phyloP scores from a whole-genome alignment of 768 basidiomycete genomes.

The Auriscalpium orientale region DNA sequence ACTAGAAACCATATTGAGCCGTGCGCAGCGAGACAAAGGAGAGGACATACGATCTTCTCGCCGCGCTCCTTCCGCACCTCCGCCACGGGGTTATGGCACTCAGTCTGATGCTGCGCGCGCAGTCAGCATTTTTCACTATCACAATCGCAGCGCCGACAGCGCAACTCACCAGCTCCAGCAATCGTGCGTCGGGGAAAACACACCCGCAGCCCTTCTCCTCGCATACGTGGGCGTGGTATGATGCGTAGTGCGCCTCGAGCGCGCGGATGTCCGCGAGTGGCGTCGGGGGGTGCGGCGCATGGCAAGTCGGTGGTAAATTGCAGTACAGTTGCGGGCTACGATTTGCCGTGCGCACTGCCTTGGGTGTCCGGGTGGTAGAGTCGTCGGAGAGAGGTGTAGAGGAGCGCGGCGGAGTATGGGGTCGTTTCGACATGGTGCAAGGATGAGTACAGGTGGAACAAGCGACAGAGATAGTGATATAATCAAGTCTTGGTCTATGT shows the following conservation, averaged over 20 bases:
- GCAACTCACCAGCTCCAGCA: slow-evolving; percentile 62
- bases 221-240: slow-evolving; percentile 79
- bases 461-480: too few relatives aligned
- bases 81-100: slow-evolving; percentile 85
- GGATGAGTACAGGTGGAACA: background rate
- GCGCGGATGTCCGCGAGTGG: slow-evolving; percentile 58
- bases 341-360: slow-evolving; percentile 3
- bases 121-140: slow-evolving; percentile 1
- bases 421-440: slow-evolving; percentile 10
- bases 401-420: slow-evolving; percentile 5
- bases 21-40: background rate
- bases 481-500: too few relatives aligned
- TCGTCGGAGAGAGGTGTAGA: background rate
- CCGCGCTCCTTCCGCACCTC: slow-evolving; percentile 69
- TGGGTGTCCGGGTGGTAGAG: slow-evolving; percentile 10
- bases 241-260: slow-evolving; percentile 78
- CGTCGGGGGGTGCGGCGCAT: slow-evolving; percentile 47
- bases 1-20: slow-evolving; percentile 33
- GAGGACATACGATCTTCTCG: slow-evolving; percentile 68
- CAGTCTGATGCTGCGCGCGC: slow-evolving; percentile 59
- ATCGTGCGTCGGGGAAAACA: slow-evolving; percentile 78
- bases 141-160: background rate
- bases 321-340: slow-evolving; percentile 38
- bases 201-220: slow-evolving; percentile 60
- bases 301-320: slow-evolving; percentile 79